Percentiles rank a stretch among this genome's conserved stretches.
Conservation (phyloP, 805 yeast species). For the Ogataea ganodermae region DNA sequence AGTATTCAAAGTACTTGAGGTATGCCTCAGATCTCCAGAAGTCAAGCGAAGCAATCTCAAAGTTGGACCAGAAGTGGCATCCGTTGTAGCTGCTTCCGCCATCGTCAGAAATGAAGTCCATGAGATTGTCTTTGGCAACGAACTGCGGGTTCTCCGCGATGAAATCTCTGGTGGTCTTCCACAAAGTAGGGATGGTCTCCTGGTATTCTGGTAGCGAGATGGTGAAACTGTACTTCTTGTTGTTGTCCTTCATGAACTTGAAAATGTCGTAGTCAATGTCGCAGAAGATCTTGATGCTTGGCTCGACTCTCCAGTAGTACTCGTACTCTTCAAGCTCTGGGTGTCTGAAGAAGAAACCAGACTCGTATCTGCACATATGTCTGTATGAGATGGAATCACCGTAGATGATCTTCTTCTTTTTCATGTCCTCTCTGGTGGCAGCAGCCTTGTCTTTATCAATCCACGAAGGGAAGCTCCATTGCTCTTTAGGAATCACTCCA, state of each 20-base stretch:
- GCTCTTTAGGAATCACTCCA: slow-evolving; percentile 79
- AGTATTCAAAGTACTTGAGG: slow-evolving; percentile 56
- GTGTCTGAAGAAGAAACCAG: slow-evolving; percentile 86
- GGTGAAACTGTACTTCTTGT: slow-evolving; percentile 75
- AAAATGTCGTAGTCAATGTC: slow-evolving; percentile 81
- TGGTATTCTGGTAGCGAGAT: slow-evolving; percentile 66
- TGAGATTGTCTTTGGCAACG: slow-evolving; percentile 48
- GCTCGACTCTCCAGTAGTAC: slow-evolving; percentile 96
- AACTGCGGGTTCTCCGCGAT: slow-evolving; percentile 44
- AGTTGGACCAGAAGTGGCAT: slow-evolving; percentile 85
- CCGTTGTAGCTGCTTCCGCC: slow-evolving; percentile 64
- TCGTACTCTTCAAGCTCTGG: slow-evolving; percentile 73
- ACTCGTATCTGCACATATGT: slow-evolving; percentile 91
- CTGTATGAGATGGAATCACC: slow-evolving; percentile 72
- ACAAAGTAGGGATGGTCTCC: slow-evolving; percentile 57
- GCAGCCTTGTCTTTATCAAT: slow-evolving; percentile 73
- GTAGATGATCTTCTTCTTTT: slow-evolving; percentile 52
- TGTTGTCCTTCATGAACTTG: slow-evolving; percentile 77
- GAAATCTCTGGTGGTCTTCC: slow-evolving; percentile 54
- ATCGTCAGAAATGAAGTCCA: slow-evolving; percentile 66
- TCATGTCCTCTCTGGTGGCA: slow-evolving; percentile 53
- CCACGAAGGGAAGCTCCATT: slow-evolving; percentile 87
- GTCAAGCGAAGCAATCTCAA: slow-evolving; percentile 71
- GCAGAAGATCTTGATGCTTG: slow-evolving; percentile 77
- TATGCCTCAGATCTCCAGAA: slow-evolving; percentile 63